Base-by-base conservation (phyloP, 1,284 basidiomycete species). In the Ustilago crameri region DNA sequence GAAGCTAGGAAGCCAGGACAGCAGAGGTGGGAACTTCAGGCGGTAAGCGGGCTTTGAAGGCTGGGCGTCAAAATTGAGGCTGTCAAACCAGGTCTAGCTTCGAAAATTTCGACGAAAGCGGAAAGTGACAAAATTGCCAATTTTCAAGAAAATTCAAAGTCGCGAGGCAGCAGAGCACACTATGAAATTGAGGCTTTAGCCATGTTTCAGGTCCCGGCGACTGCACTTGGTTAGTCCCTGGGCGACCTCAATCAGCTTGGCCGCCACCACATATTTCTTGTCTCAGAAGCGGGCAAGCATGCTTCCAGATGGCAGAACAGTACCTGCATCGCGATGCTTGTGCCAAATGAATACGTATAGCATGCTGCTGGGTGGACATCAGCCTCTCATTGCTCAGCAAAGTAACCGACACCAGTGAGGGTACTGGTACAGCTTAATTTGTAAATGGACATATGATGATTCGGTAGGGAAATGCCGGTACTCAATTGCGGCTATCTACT, bases 71-170 rank as follows among this genome's bases (percentile, higher is more conserved):
- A 51, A 18, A 22, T 42, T 40, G 32, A 26, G 41, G 51, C 51
- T 45, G 59, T 54, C 42, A 61, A 30, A 61, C 23, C 9, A 18
- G 20, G 26, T 58, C 55, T 43, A 45, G 46, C 34, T 46, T 54
- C 51, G 42, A 47, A 45, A 15, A 20, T 35, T 34, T 14, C n/a
- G 49, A 58, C 49, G 55, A 40, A 58, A 58, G 56, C 56, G 49
- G 49, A 52, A 51, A 41, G n/a, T n/a, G n/a, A n/a, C n/a, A n/a
- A n/a, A n/a, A n/a, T n/a, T n/a, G n/a, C n/a, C n/a, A n/a, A 26
- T 22, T 26, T 24, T 3, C 12, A 9, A 47, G 37, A 38, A 38
- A 40, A 40, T n/a, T n/a, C 24, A 24, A 9, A 5, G 38, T n/a
- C n/a, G n/a, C n/a, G n/a, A 47, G 27, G 5, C 5, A 38, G 12